A percentile compares a stretch with the other conserved stretches of the same genome.
Evolutionary conservation across 306 rosid species (phyloP).

Genomic region (Clitoria ternatea): DNA sequence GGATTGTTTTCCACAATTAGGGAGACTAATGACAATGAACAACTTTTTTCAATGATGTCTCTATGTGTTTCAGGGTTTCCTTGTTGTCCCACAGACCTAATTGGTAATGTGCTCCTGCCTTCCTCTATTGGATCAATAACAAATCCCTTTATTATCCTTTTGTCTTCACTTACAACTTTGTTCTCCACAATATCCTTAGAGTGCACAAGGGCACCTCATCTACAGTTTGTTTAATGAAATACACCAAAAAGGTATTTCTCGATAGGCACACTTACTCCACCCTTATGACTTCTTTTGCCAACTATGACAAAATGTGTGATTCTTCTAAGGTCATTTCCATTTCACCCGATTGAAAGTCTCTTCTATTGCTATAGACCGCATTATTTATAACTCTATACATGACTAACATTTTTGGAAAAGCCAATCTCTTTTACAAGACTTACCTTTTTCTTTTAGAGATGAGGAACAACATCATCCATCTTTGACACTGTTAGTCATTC

Average conservation of each 20-base stretch:
- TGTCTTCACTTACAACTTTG: slow-evolving; percentile 75
- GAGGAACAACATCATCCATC: slow-evolving; percentile 52
- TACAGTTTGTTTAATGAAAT: slow-evolving; percentile 93
- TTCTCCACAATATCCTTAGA: slow-evolving; percentile 69
- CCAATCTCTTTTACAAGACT: slow-evolving; percentile 80
- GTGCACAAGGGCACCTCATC: slow-evolving; percentile 66
- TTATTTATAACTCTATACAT: slow-evolving; percentile 72
- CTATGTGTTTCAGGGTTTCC: slow-evolving; percentile 77
- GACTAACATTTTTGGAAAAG: slow-evolving; percentile 90
- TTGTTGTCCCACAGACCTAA: slow-evolving; percentile 72
- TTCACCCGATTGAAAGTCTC: slow-evolving; percentile 55
- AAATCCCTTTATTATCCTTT: slow-evolving; percentile 74
- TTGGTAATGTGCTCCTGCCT: slow-evolving; percentile 83
- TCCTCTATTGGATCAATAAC: slow-evolving; percentile 86
- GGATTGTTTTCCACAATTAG: slow-evolving; percentile 54
- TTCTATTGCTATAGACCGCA: slow-evolving; percentile 65
- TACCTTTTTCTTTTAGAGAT: slow-evolving; percentile 64
- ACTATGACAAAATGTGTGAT: slow-evolving; percentile 67
- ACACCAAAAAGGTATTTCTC: slow-evolving; percentile 74
- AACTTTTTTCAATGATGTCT: slow-evolving; percentile 64
- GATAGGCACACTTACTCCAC: slow-evolving; percentile 92
- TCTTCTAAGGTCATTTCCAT: slow-evolving; percentile 89
- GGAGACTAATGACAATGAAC: slow-evolving; percentile 53
- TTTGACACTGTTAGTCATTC: slow-evolving; percentile 78
- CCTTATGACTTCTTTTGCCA: slow-evolving; percentile 78